phyloP scores from a whole-genome alignment of 352 stramenopile species.

The Globisporangium spinosum region DNA sequence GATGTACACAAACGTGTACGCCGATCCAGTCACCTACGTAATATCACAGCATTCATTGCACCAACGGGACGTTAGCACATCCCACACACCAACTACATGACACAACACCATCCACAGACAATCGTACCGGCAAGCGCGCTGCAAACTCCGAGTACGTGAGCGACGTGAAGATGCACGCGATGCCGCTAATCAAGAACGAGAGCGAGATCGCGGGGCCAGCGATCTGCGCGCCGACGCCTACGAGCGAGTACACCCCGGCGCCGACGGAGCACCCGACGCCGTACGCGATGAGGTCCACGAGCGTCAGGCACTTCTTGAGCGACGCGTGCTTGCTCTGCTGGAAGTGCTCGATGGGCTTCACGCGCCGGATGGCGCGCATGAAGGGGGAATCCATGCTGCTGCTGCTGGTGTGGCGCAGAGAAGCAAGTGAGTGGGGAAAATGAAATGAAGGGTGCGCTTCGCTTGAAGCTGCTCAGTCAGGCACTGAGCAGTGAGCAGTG shows the following conservation, averaged over 20 bases:
- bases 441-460: not conserved
- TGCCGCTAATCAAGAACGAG: constrained; percentile 85
- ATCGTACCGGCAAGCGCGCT: constrained; percentile 67
- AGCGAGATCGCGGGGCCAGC: constrained; percentile 87
- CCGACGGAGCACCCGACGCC: constrained; percentile 89
- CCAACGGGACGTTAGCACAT: not conserved
- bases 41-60: not conserved
- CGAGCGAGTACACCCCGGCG: constrained; percentile 91
- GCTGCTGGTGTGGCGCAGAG: not conserved
- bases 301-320: constrained; percentile 67
- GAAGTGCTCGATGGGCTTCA: constrained; percentile 69
- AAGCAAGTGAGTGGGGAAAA: not conserved
- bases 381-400: constrained; percentile 39
- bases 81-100: not conserved
- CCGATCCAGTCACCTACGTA: constrained; percentile 75
- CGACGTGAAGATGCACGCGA: constrained; percentile 90
- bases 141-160: constrained; percentile 91
- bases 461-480: not conserved
- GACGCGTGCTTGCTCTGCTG: constrained; percentile 26
- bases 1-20: constrained; percentile 89
- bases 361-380: constrained; percentile 46
- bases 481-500: not conserved
- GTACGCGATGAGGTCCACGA: constrained; percentile 83
- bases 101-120: not conserved
- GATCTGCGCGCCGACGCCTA: constrained; percentile 81